Base-by-base conservation (phyloP, 441 rosid genomes). In the Euphorbia corollata region DNA sequence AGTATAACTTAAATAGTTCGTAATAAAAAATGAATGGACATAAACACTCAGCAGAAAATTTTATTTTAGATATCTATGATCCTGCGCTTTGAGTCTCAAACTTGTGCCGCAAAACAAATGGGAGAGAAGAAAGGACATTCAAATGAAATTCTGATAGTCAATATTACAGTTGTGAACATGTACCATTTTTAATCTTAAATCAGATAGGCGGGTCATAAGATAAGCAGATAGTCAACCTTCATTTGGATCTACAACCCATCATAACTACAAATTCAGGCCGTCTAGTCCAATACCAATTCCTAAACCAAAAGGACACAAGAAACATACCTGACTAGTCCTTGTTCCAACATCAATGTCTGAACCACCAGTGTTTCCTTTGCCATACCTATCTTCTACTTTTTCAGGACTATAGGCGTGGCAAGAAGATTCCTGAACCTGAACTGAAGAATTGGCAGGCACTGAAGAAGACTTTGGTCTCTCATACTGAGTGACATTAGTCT, bases 401-500 rank as follows among this genome's bases (percentile, higher is more conserved):
- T 47, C 77, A 62, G 89, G 81, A 72, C 77, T 79, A 73, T 71
- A 78, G 43, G 65, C 76, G 22, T 36, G 76, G 47, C 23, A 76
- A 54, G 84, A 77, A 70, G 84, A 62, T 51, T 79, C 85, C 70
- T 83, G 87, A 70, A 81, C 83, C 77, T 80, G 88, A 72, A 77
- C 78, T 11, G 88, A 79, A 62, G 97, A 85, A 68, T 76, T 84
- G 4, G 73, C 59, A 3, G 85, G 82, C 50, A 41, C 58, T 27
- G 84, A 30, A 70, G 83, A 20, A 15, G 74, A 51, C 81, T 80
- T 84, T 10, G 77, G 96, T 81, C 85, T 85, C 78, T 89, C 96
- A 59, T 92, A 92, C 73, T 92, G 96, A 24, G 96, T 92, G 30
- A 87, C 87, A 75, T 92, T 92, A 15, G 96, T 92, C 79, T 84